Base-by-base conservation (phyloP, 2,329 filamentous ascomycete genomes). In the Colletotrichum filicis region DNA sequence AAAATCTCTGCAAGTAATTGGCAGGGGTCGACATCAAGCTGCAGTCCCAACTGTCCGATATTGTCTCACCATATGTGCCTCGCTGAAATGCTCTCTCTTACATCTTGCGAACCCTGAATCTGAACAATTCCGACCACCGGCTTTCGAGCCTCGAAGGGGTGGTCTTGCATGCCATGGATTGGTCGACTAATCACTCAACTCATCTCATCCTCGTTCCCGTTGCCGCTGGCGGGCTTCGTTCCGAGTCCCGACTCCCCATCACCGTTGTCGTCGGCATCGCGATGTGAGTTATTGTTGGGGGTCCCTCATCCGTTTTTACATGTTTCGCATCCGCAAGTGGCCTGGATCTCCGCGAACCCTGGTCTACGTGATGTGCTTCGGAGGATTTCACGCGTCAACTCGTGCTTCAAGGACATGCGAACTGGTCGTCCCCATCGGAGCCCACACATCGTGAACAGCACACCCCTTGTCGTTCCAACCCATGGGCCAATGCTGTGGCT, bases 41-140 rank as follows among this genome's bases (percentile, higher is more conserved):
- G n/a, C 49, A 65, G 49, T 42, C 42, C 42, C 19, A 49, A 49
- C 42, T 49, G 19, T 49, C 32, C 49, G 30, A 16, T 56, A 28
- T n/a, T 42, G 62, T 65, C 62, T 55, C 32, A 53, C 52, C 19
- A 42, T 56, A 14, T 30, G 49, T 22, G 49, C 62, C 49, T 57
- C 52, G 62, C 62, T 65, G 62, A 30, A 65, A 55, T 56, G 11
- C 52, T 65, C 62, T 65, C 62, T 65, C 32, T 30, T 56, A 65
- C 62, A 32, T 65, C 26, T 55, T 52, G 5, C 16, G 22, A n/a
- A 12, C 24, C 61, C n/a, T n/a, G 28, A 11, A 22, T 28, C 19
- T 16, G 14, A 42, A 42, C 11, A 28, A 32, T 42, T 6, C 62
- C 52, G 49, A 56, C 30, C 49, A 42, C 56, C 30, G 52, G 52